A percentile compares a stretch with the other conserved stretches of the same genome.
Conservation (phyloP, 2,329 filamentous ascomycete genomes). For the Ophiostoma tasmaniense region DNA sequence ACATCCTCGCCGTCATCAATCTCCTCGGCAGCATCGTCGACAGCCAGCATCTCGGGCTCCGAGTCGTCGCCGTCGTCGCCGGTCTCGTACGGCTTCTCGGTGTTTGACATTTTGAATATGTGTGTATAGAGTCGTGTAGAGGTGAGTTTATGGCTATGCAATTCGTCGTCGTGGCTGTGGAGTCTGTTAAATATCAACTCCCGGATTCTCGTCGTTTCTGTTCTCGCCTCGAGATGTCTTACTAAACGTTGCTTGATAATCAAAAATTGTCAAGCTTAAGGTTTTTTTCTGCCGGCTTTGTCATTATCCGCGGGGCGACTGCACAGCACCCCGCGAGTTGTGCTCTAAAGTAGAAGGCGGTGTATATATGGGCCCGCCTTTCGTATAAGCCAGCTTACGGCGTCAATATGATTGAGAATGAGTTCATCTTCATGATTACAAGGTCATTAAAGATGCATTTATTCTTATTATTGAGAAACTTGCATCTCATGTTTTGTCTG, state of each 20-base stretch:
- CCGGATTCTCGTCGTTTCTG: conserved; percentile 4
- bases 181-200: neutral
- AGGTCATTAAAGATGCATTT: no score
- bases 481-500: no score
- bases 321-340: neutral
- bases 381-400: neutral
- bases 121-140: neutral
- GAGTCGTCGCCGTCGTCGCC: conserved; percentile 39
- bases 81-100: conserved; percentile 30
- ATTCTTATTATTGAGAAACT: no score
- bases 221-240: neutral
- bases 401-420: neutral
- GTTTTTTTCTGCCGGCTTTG: conserved; percentile 10
- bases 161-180: neutral
- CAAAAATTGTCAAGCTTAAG: neutral
- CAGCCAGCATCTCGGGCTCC: conserved; percentile 64
- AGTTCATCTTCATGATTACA: neutral
- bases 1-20: conserved; percentile 51
- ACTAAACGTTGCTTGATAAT: conserved; percentile 4
- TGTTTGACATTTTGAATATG: conserved; percentile 8
- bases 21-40: conserved; percentile 71
- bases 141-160: neutral
- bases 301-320: conserved; percentile 7
- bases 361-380: neutral
- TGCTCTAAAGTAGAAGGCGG: neutral